Percentiles rank a stretch among this genome's conserved stretches.
These are phyloP conservation scores for Dendrothele bispora DNA, from an alignment of 768 basidiomycete species.

Conservation along the genomic window DNA sequence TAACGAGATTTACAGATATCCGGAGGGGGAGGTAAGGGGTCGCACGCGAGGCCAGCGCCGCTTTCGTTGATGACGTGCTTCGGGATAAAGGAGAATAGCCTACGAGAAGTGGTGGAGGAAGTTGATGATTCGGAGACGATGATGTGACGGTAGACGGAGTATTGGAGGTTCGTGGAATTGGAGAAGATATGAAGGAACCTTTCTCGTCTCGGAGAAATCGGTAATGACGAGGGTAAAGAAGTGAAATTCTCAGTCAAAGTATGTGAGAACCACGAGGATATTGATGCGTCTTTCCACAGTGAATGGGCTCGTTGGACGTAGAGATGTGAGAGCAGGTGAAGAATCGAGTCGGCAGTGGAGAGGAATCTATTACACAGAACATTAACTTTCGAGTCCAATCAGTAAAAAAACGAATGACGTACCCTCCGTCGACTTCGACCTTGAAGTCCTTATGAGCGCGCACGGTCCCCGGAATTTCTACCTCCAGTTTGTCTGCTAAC, in stretches of 20 bases:
- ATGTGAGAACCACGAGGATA: slow-evolving; percentile 67
- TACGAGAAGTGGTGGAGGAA: slow-evolving; percentile 50
- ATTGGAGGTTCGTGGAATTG: too few relatives aligned
- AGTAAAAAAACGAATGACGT: slow-evolving; percentile 18
- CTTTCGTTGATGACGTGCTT: slow-evolving; percentile 48
- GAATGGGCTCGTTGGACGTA: slow-evolving; percentile 78
- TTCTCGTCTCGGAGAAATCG: slow-evolving; percentile 25
- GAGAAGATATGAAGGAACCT: too few relatives aligned
- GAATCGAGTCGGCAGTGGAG: slow-evolving; percentile 40
- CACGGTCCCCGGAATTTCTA: slow-evolving; percentile 56
- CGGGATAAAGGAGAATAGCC: slow-evolving; percentile 74
- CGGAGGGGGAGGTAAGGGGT: slow-evolving; percentile 79
- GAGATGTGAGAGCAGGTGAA: slow-evolving; percentile 85
- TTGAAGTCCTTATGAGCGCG: slow-evolving; percentile 63
- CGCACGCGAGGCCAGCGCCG: slow-evolving; percentile 56
- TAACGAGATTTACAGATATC: slow-evolving; percentile 51
- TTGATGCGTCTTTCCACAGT: slow-evolving; percentile 78
- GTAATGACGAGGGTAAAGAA: slow-evolving; percentile 36
- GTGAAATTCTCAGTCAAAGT: slow-evolving; percentile 49
- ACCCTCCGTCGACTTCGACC: slow-evolving; percentile 70
- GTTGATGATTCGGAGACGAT: slow-evolving; percentile 69
- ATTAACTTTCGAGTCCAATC: slow-evolving; percentile 11
- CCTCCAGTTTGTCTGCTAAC: slow-evolving; percentile 84
- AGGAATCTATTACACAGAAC: slow-evolving; percentile 30
- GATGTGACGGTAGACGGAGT: slow-evolving; percentile 72